These are phyloP conservation scores for Vairimorpha necatrix DNA, from an alignment of 371 early-diverging fungal genomes.

Conservation along the genomic window DNA sequence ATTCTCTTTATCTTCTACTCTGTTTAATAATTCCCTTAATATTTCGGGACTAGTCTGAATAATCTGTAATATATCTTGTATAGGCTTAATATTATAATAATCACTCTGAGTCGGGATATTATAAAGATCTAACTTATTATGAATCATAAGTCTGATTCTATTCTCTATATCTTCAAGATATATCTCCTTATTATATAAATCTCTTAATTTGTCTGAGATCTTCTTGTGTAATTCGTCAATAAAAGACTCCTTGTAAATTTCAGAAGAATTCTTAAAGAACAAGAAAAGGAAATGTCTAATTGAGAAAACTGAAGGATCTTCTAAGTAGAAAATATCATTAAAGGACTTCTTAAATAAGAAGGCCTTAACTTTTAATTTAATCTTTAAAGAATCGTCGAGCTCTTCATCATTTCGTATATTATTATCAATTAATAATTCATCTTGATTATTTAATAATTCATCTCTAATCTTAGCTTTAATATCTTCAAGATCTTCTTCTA, in stretches of 20 bases:
- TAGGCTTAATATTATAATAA: slow-evolving; percentile 65
- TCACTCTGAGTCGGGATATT: slow-evolving; percentile 69
- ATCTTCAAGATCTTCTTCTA: slow-evolving; percentile 13
- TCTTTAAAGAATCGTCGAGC: neutral
- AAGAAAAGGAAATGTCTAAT: slow-evolving; percentile 41
- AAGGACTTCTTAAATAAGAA: slow-evolving; percentile 38
- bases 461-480: neutral
- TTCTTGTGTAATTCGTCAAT: slow-evolving; percentile 57
- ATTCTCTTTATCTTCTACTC: slow-evolving; percentile 68
- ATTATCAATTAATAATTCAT: slow-evolving; percentile 6
- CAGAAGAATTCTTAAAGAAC: slow-evolving; percentile 61
- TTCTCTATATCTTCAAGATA: slow-evolving; percentile 79
- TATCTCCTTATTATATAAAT: slow-evolving; percentile 74
- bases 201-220: slow-evolving; percentile 71
- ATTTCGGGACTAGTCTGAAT: slow-evolving; percentile 88
- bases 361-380: slow-evolving; percentile 32
- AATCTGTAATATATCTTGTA: slow-evolving; percentile 85
- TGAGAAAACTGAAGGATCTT: slow-evolving; percentile 21
- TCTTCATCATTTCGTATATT: neutral
- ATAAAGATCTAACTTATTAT: slow-evolving; percentile 84
- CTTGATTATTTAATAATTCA: neutral
- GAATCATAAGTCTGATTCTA: slow-evolving; percentile 85
- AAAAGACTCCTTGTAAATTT: slow-evolving; percentile 61
- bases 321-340: slow-evolving; percentile 40
- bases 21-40: slow-evolving; percentile 72